These are phyloP conservation scores for Fusarium chlamydosporum DNA, from an alignment of 2,329 filamentous ascomycete genomes.

Conservation along the genomic window DNA sequence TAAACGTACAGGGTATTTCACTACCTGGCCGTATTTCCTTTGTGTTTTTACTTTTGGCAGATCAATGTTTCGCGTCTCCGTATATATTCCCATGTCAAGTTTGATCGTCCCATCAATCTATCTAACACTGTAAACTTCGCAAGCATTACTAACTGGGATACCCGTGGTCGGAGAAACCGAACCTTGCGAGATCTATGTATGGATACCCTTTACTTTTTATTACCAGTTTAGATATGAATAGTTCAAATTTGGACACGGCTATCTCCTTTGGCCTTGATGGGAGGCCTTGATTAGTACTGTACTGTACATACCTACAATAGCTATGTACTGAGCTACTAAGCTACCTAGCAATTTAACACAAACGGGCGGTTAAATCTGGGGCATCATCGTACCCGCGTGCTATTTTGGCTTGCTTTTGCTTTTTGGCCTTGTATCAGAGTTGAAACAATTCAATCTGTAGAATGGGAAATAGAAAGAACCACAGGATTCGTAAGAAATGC, in stretches of 20 bases:
- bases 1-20: constrained; percentile 4
- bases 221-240: constrained; percentile 1
- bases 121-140: constrained; percentile 12
- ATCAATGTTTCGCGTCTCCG: constrained; percentile 20
- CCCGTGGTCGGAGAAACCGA: constrained; percentile 8
- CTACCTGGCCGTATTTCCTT: constrained; percentile 26
- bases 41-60: constrained; percentile 16
- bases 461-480: constrained; percentile 9
- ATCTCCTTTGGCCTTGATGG: constrained; percentile 17
- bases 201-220: constrained; percentile 4
- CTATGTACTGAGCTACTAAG: too few relatives aligned
- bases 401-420: constrained; percentile 28
- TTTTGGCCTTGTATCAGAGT: constrained; percentile 23
- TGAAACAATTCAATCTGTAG: constrained; percentile 1
- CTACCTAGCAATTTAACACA: background rate
- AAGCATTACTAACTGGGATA: constrained; percentile 23
- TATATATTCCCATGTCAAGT: constrained; percentile 12
- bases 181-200: constrained; percentile 1
- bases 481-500: constrained; percentile 8
- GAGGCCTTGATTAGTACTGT: constrained; percentile 13
- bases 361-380: constrained; percentile 44
- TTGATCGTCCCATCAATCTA: constrained; percentile 29
- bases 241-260: background rate
- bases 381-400: constrained; percentile 26
- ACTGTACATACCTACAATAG: too few relatives aligned